Evolutionary conservation across 192 early-diverging fungal species (phyloP).

Genomic region (Spinellus fusiger): DNA sequence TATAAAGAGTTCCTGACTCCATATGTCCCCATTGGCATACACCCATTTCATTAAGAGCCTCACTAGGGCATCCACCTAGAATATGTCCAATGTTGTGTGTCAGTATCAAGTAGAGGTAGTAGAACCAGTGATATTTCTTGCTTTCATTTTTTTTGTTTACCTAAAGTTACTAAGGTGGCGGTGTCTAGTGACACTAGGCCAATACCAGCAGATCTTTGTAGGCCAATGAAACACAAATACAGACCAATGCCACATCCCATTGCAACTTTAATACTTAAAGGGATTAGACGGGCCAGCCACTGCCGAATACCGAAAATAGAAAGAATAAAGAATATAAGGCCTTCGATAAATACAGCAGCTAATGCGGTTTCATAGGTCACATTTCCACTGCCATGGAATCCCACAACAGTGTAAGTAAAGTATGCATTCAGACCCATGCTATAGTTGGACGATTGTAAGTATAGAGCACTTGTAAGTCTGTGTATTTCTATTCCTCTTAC

Average conservation of each 20-base stretch:
- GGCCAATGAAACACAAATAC: constrained; percentile 74
- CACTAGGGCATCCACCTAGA: constrained; percentile 46
- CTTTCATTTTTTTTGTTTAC: no score
- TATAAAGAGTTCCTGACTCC: constrained; percentile 46
- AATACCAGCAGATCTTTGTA: constrained; percentile 76
- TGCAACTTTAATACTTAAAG: constrained; percentile 64
- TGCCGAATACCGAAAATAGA: constrained; percentile 73
- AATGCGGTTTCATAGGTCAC: constrained; percentile 59
- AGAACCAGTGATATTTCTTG: no score
- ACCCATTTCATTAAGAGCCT: constrained; percentile 50
- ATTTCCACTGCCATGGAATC: constrained; percentile 64
- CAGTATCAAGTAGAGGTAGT: no score
- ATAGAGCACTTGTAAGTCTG: neutral
- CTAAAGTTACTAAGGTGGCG: constrained; percentile 66
- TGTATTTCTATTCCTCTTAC: constrained; percentile 10
- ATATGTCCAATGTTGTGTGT: neutral
- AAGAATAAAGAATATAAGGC: constrained; percentile 70
- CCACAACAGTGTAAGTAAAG: constrained; percentile 79
- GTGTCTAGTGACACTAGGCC: constrained; percentile 58
- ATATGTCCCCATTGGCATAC: constrained; percentile 55
- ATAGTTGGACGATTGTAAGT: neutral
- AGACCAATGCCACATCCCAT: constrained; percentile 74
- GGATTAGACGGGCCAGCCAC: constrained; percentile 67
- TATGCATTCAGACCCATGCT: constrained; percentile 79
- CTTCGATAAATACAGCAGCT: constrained; percentile 76